These are phyloP conservation scores for Phalaenopsis hybrid DNA, from an alignment of 116 monocot genomes.

Conservation along the genomic window DNA sequence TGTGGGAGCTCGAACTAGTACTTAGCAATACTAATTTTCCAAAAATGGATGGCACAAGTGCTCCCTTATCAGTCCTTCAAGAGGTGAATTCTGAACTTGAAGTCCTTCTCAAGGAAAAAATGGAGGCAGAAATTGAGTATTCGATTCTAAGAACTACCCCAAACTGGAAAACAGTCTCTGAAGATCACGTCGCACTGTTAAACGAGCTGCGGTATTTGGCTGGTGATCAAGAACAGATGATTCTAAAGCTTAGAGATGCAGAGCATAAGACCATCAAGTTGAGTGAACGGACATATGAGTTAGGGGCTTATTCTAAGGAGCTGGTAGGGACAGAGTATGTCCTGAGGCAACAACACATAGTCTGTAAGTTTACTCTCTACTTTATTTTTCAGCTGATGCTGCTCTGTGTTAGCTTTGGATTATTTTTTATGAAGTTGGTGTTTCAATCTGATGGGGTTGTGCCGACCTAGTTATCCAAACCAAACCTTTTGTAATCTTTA, in stretches of 20 bases:
- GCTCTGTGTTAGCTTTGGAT: constrained; percentile 29
- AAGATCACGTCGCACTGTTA: constrained; percentile 28
- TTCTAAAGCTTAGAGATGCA: constrained; percentile 21
- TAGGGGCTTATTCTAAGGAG: constrained; percentile 37
- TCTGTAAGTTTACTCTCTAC: constrained; percentile 35
- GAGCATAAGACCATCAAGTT: constrained; percentile 26
- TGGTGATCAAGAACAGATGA: constrained; percentile 17
- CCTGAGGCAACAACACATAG: constrained; percentile 39
- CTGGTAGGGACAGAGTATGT: constrained; percentile 28
- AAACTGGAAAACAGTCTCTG: constrained; percentile 18
- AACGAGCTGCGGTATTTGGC: constrained; percentile 32
- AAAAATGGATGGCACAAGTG: too few species aligned
- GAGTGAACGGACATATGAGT: constrained; percentile 28
- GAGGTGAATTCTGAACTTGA: constrained; percentile 46
- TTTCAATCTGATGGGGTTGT: constrained; percentile 33
- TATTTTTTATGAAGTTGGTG: constrained; percentile 34
- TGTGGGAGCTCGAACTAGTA: constrained; percentile 25
- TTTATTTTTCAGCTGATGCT: constrained; percentile 45
- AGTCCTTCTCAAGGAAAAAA: constrained; percentile 33
- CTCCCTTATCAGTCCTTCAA: too few species aligned
- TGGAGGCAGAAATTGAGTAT: constrained; percentile 54
- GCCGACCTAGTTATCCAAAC: constrained; percentile 41
- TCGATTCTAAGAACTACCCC: constrained; percentile 25
- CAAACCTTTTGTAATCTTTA: too few species aligned
- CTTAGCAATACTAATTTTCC: too few species aligned